These are phyloP conservation scores for Arbutus unedo DNA, from an alignment of 148 eudicot genomes.

Conservation along the genomic window DNA sequence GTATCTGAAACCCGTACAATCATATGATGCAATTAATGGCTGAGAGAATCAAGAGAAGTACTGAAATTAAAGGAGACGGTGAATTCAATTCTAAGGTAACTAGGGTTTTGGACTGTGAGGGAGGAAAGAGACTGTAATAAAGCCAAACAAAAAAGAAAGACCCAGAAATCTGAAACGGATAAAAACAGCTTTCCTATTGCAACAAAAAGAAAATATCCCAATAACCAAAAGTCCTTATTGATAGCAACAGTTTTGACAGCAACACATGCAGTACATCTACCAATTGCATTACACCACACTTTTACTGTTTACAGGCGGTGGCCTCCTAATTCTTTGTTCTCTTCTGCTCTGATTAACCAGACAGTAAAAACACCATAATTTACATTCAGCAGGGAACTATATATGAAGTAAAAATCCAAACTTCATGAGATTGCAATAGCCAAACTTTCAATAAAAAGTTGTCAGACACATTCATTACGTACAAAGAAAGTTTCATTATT, in stretches of 20 bases:
- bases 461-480: not conserved
- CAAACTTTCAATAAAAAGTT: not conserved
- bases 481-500: not conserved
- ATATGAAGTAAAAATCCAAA: not conserved
- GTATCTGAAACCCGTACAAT: conserved; percentile 46
- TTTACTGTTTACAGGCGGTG: not conserved
- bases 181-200: conserved; percentile 31
- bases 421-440: not conserved
- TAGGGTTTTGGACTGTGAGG: conserved; percentile 34
- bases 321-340: conserved; percentile 16
- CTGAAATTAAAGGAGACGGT: conserved; percentile 19
- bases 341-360: conserved; percentile 17
- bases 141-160: conserved; percentile 38
- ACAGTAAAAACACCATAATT: conserved; percentile 4
- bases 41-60: not conserved
- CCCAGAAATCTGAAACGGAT: conserved; percentile 40
- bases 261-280: not conserved
- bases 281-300: not conserved
- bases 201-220: conserved; percentile 24
- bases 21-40: conserved; percentile 29
- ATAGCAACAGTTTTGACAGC: conserved; percentile 44
- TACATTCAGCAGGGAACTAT: not conserved
- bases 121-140: conserved; percentile 27
- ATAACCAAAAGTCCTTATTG: conserved; percentile 44
- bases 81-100: conserved; percentile 24